Conservation (phyloP, 2,329 filamentous ascomycete species). For the Coniochaeta pulveracea region DNA sequence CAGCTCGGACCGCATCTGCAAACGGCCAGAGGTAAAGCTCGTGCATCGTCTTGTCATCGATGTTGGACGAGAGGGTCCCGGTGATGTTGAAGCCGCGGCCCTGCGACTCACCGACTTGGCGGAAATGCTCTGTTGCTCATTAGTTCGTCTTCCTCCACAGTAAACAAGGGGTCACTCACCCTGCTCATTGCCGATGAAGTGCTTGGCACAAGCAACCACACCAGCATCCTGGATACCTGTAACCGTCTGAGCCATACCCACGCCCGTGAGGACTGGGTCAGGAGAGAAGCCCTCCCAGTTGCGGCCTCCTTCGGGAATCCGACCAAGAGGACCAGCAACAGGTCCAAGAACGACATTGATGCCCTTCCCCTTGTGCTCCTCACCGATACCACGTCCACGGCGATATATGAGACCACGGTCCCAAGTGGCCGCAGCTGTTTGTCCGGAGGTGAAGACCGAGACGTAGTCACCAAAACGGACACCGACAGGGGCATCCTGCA, state of each 20-base stretch:
- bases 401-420: slow-evolving; percentile 60
- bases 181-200: slow-evolving; percentile 61
- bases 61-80: slow-evolving; percentile 39
- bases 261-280: slow-evolving; percentile 64
- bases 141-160: slow-evolving; percentile 3
- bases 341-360: slow-evolving; percentile 65
- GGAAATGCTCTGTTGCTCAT: slow-evolving; percentile 50
- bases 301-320: slow-evolving; percentile 53
- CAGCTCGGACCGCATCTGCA: slow-evolving; percentile 46
- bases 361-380: slow-evolving; percentile 61
- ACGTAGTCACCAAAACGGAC: slow-evolving; percentile 68
- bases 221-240: slow-evolving; percentile 72
- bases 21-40: slow-evolving; percentile 56
- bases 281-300: slow-evolving; percentile 65
- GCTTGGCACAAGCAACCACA: slow-evolving; percentile 69
- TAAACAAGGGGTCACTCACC: slow-evolving; percentile 19
- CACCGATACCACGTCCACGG: slow-evolving; percentile 61
- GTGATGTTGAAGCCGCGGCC: slow-evolving; percentile 52
- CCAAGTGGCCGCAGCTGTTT: slow-evolving; percentile 76
- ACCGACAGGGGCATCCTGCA: slow-evolving; percentile 79
- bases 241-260: slow-evolving; percentile 61
- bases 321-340: slow-evolving; percentile 61
- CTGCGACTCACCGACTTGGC: slow-evolving; percentile 44
- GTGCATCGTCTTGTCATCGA: slow-evolving; percentile 49
- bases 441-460: slow-evolving; percentile 69